Base-by-base conservation (phyloP, 441 rosid species). In the Mallotus japonicus region DNA sequence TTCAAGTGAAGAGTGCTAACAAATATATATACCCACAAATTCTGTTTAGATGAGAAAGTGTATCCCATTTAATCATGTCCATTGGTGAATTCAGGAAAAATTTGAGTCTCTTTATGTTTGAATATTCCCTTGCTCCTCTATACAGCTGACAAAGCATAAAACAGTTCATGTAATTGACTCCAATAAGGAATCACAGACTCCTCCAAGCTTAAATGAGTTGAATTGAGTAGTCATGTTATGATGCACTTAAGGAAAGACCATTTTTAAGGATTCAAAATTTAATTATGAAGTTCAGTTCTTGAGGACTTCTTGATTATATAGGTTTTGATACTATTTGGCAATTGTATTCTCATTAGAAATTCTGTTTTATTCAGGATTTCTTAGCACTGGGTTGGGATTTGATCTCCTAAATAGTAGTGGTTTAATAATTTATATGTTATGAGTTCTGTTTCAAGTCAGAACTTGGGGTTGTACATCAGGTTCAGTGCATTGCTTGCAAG, bases 21-120 rank as follows among this genome's bases (percentile, higher is more conserved):
- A 20, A 8, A 20, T 37, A 40, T 22, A 22, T 42, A 17, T 9
- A 57, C 37, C 17, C 6, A 73, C 8, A 42, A 42, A 5, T 6
- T 44, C 37, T 8, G 50, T 40, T 32, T 15, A 13, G 17, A 54
- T 73, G 17, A 42, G 34, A 54, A 53, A 55, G 17, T 6, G 19
- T 4, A 24, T 13, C 44, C 20, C 32, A 16, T 54, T 64, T 64
- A 40, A 15, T 44, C 65, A 6, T 47, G 28, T 9, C 22, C 16
- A 42, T 17, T 12, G 11, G 17, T 19, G 24, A 70, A 17, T 49
- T 49, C 44, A 70, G 50, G 32, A 62, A 34, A 62, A 34, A 8
- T n/a, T 17, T 3, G 46, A 71, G 63, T 17, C 54, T 63, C 63
- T 63, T 59, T 57, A 44, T 64, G 22, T 24, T 46, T 54, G 53